Base-by-base conservation (phyloP, 768 basidiomycete species). In the Amanita pallidorosea region DNA sequence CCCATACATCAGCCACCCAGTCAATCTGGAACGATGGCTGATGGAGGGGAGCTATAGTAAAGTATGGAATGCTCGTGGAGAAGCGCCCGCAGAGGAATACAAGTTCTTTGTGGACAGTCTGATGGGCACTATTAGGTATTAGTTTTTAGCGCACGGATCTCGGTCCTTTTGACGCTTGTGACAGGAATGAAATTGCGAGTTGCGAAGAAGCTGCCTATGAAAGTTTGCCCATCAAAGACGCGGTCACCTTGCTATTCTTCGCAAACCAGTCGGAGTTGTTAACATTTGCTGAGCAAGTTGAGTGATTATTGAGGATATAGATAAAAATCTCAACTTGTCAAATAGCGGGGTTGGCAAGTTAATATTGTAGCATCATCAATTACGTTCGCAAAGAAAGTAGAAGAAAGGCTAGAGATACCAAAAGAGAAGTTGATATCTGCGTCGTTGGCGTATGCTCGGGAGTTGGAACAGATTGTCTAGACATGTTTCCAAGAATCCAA, bases 31-130 rank as follows among this genome's bases (percentile, higher is more conserved):
- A 65, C 76, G 88, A 45, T 97, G 94, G 89, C 76, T 98, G 41
- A 99, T 99, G 95, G 95, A 98, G 65, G 95, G 95, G 35, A 88
- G 87, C 60, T 99, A 98, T 65, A 91, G 89, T 67, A 95, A 95
- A 65, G 95, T 97, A 9, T 99, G 94, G 89, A 83, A 88, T 60
- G 94, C 94, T 34, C 80, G 93, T 56, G 88, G 88, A 56, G 84
- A 92, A 59, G 89, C 93, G 1, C 92, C 94, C 1, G 80, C 88
- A 34, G 89, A 92, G 55, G 95, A 98, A 63, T 96, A 96, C 73
- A 89, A 86, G 57, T 88, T 88, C 71, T 91, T 97, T 59, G 81
- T 96, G 8, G 88, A 94, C 61, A 88, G 88, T 58, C 70, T 96
- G 60, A 90, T 96, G 85, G 85, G 85, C 13, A 97, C 94, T 3